These are phyloP conservation scores for Ploettnerulaceae sp. DNA, from an alignment of 2,329 filamentous ascomycete species.

Conservation along the genomic window DNA sequence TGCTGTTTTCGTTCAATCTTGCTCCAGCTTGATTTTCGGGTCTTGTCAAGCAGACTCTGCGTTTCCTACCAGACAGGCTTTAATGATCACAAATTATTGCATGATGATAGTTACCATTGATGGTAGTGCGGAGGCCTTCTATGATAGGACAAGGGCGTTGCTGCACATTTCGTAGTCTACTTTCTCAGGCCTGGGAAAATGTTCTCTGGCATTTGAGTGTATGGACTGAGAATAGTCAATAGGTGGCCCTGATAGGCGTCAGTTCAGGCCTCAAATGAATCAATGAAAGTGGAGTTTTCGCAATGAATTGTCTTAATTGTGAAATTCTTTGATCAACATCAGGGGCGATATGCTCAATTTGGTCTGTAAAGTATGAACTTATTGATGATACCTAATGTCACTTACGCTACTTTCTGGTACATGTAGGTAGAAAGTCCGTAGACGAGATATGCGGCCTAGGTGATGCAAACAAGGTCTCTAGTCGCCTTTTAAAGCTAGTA, in stretches of 20 bases:
- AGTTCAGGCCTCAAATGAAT: not conserved
- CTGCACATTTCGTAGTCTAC: not conserved
- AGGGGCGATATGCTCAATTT: too few relatives aligned
- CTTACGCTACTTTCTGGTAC: not conserved
- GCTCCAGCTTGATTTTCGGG: too few relatives aligned
- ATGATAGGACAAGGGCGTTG: too few relatives aligned
- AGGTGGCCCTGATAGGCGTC: not conserved
- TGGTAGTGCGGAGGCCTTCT: too few relatives aligned
- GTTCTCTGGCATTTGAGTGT: not conserved
- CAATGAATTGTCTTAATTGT: not conserved
- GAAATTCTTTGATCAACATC: too few relatives aligned
- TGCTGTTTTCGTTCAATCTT: too few relatives aligned
- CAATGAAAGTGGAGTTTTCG: not conserved
- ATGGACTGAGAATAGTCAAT: not conserved
- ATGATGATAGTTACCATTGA: too few relatives aligned
- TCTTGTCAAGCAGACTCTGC: too few relatives aligned
- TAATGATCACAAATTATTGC: too few relatives aligned
- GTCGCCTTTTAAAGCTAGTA: not conserved
- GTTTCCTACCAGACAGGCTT: too few relatives aligned
- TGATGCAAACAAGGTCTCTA: not conserved
- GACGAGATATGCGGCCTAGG: not conserved
- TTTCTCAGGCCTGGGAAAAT: not conserved
- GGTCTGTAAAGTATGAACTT: too few relatives aligned
- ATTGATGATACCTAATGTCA: too few relatives aligned
- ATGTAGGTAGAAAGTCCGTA: not conserved